A percentile compares a stretch with the other conserved stretches of the same genome.
These are phyloP conservation scores for Bacterosira constricta DNA, from an alignment of 108 stramenopile species.

Conservation along the genomic window DNA sequence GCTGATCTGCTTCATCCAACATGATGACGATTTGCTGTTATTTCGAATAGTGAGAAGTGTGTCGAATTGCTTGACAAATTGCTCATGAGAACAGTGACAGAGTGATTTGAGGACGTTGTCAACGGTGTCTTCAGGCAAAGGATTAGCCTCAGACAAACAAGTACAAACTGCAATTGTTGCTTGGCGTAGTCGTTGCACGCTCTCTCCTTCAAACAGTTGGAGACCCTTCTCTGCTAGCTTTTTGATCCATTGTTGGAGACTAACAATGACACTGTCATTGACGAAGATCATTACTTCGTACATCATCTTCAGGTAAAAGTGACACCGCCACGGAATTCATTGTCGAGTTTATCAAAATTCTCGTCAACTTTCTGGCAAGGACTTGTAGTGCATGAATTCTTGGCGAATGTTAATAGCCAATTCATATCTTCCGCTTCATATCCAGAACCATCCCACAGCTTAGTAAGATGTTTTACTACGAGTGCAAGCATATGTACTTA, in stretches of 20 bases:
- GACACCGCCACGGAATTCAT: background rate
- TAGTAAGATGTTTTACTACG: too few relatives aligned
- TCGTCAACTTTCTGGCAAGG: background rate
- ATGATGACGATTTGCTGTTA: background rate
- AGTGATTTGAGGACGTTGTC: background rate
- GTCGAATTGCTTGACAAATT: background rate
- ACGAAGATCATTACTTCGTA: background rate
- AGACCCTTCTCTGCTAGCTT: background rate
- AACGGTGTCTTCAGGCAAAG: background rate
- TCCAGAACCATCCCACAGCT: background rate
- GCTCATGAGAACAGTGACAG: background rate
- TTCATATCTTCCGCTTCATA: background rate
- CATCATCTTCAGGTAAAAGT: background rate
- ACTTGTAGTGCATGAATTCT: background rate
- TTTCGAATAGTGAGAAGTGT: background rate
- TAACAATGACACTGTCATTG: background rate
- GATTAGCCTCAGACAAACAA: background rate
- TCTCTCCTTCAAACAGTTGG: background rate
- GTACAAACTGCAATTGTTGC: background rate
- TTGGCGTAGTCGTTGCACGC: too few relatives aligned
- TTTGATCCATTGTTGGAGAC: background rate
- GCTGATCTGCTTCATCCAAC: background rate
- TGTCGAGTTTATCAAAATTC: background rate
- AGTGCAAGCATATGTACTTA: too few relatives aligned
- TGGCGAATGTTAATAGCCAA: background rate